phyloP scores from a whole-genome alignment of 306 rosid species.

The Vigna angularis region DNA sequence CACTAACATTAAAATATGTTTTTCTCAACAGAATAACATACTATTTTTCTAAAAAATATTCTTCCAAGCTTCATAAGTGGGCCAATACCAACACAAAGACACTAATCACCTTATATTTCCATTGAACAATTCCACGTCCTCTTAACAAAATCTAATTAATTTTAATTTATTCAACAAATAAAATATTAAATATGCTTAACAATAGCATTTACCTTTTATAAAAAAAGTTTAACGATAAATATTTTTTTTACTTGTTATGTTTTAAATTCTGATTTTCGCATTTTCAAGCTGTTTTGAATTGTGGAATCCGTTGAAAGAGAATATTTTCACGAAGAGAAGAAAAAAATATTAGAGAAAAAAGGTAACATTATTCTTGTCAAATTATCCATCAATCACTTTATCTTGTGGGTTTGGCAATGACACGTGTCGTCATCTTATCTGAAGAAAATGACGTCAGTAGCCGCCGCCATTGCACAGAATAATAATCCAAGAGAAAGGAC shows the following conservation, averaged over 20 bases:
- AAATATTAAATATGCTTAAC: no score
- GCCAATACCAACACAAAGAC: constrained; percentile 10
- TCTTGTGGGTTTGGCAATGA: neutral
- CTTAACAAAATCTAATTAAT: neutral
- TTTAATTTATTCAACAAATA: neutral
- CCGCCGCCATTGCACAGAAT: constrained; percentile 46
- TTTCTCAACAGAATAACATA: constrained; percentile 34
- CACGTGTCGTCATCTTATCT: constrained; percentile 46
- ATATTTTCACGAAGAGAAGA: neutral
- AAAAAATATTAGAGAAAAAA: neutral
- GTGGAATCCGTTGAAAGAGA: no score
- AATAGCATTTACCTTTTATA: no score
- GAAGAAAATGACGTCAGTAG: constrained; percentile 33
- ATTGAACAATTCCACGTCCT: neutral
- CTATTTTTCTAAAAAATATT: neutral
- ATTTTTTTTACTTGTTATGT: no score
- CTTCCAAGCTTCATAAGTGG: constrained; percentile 19
- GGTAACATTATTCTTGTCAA: neutral
- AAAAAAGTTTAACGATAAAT: no score
- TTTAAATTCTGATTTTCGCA: no score
- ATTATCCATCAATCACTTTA: constrained; percentile 11
- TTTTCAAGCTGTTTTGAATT: no score
- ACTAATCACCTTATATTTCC: neutral
- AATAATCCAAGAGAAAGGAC: constrained; percentile 25
- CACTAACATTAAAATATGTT: constrained; percentile 35